phyloP scores from a whole-genome alignment of 2,329 filamentous ascomycete genomes.

The Colletotrichum sp. region DNA sequence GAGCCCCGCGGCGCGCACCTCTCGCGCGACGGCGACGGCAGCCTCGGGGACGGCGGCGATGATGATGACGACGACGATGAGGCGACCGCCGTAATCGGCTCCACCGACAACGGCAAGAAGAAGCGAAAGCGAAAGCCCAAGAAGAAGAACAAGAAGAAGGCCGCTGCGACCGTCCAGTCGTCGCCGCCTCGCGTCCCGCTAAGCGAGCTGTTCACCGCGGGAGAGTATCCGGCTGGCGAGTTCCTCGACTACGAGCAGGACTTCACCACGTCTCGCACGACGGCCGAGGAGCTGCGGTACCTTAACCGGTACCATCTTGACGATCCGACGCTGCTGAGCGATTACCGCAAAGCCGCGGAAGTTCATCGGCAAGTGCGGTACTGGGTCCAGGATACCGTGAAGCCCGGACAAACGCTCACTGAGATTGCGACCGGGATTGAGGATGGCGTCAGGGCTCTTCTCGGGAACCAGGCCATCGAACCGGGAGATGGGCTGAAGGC shows the following conservation, averaged over 20 bases:
- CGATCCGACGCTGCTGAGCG: slow-evolving; percentile 69
- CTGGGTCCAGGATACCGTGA: slow-evolving; percentile 81
- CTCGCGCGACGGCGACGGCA: slow-evolving; percentile 47
- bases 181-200: slow-evolving; percentile 37
- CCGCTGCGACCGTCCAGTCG: slow-evolving; percentile 29
- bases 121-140: slow-evolving; percentile 16
- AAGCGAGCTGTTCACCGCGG: slow-evolving; percentile 31
- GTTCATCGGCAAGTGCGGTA: slow-evolving; percentile 87
- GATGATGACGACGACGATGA: slow-evolving; percentile 32
- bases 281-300: slow-evolving; percentile 29
- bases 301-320: slow-evolving; percentile 27
- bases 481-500: slow-evolving; percentile 80
- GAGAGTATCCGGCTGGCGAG: slow-evolving; percentile 33
- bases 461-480: slow-evolving; percentile 76
- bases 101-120: background rate
- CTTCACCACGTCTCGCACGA: slow-evolving; percentile 24
- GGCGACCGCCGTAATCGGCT: background rate
- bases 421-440: slow-evolving; percentile 90
- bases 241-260: slow-evolving; percentile 25
- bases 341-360: slow-evolving; percentile 86
- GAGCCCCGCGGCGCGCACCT: slow-evolving; percentile 45
- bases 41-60: slow-evolving; percentile 36
- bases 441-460: slow-evolving; percentile 77
- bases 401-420: slow-evolving; percentile 79
- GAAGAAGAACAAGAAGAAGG: slow-evolving; percentile 27